Base-by-base conservation (phyloP, 2,329 filamentous ascomycete species). In the Aspergillus ochraceus region DNA sequence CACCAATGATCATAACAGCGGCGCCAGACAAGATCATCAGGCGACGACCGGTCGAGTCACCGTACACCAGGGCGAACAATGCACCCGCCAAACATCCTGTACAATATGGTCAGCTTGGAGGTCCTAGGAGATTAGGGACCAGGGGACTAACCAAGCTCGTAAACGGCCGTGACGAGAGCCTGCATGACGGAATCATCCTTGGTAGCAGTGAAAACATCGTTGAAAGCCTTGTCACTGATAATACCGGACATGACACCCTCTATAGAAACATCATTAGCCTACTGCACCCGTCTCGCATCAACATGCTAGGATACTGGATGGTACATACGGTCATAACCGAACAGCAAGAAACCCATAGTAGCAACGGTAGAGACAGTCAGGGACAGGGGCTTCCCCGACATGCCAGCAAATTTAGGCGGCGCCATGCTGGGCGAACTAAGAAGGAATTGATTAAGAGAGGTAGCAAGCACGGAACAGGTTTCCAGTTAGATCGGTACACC, bases 301-400 rank as follows among this genome's bases (percentile, higher is more conserved):
- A 17, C 32, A 24, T 46, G 42, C 20, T 57, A 53, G 24, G 14
- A 14, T 12, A n/a, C 14, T n/a, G 17, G 17, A n/a, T 17, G 14
- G 54, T 12, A 70, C 76, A 64, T 67, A 80, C 77, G 84, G 60
- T 86, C 83, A 68, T 85, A 86, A 58, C 83, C 83, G 61, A 85
- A 86, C n/a, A 85, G 79, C 29, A 87, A 71, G 76, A 88, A 87
- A 22, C 84, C 86, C 53, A 84, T 86, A 0, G 86, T 88, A 4
- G 86, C 85, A 26, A 89, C 81, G n/a, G 82, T 80, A 1, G 87
- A 87, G 51, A 89, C 81, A 45, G 81, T 77, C 61, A 87, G 66
- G 19, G 82, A 84, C 55, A 89, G 79, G 42, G 76, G 77, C 65
- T 78, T 80, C 71, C 87, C 87, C 39, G 81, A 83, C 60, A 88